Evolutionary conservation across 176 grass and related monocot genomes (phyloP).

Genomic region (Rhynchospora pubera): DNA sequence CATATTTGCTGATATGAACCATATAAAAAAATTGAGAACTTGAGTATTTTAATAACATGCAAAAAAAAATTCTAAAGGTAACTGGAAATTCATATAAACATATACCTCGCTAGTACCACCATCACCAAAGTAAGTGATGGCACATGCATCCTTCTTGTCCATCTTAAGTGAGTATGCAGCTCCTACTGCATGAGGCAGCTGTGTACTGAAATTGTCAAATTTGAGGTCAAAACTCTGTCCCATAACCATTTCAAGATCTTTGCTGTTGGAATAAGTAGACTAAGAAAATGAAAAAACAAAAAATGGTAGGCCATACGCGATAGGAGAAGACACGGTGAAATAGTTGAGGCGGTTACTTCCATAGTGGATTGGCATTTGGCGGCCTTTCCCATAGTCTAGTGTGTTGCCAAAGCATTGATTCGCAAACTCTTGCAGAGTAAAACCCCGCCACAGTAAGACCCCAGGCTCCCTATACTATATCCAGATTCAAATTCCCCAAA

Average conservation of each 20-base stretch:
- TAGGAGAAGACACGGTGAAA: slow-evolving; percentile 86
- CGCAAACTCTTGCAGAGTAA: slow-evolving; percentile 89
- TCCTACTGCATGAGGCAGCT: slow-evolving; percentile 91
- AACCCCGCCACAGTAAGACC: slow-evolving; percentile 87
- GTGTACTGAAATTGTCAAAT: slow-evolving; percentile 48
- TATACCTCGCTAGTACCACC: slow-evolving; percentile 89
- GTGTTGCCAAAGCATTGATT: slow-evolving; percentile 90
- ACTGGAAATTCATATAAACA: not conserved
- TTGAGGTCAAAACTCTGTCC: slow-evolving; percentile 6
- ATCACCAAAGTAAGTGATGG: slow-evolving; percentile 81
- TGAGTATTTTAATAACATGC: not conserved
- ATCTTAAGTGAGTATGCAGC: slow-evolving; percentile 95
- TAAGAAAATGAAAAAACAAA: not conserved
- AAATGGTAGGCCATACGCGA: slow-evolving; percentile 46
- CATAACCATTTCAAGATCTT: not conserved
- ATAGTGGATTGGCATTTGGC: slow-evolving; percentile 96
- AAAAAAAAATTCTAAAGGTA: not conserved
- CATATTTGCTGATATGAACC: not conserved
- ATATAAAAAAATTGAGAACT: not conserved
- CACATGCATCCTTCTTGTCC: slow-evolving; percentile 76
- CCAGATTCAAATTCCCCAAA: not conserved
- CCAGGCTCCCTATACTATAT: slow-evolving; percentile 95
- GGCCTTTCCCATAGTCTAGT: slow-evolving; percentile 84
- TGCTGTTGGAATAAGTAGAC: not conserved
- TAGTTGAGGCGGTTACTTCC: slow-evolving; percentile 84